Evolutionary conservation across 1,139 yeast species (phyloP), one percentile per base, ranked within the genome.

Genomic region (Groenewaldozyma sp.): DNA sequence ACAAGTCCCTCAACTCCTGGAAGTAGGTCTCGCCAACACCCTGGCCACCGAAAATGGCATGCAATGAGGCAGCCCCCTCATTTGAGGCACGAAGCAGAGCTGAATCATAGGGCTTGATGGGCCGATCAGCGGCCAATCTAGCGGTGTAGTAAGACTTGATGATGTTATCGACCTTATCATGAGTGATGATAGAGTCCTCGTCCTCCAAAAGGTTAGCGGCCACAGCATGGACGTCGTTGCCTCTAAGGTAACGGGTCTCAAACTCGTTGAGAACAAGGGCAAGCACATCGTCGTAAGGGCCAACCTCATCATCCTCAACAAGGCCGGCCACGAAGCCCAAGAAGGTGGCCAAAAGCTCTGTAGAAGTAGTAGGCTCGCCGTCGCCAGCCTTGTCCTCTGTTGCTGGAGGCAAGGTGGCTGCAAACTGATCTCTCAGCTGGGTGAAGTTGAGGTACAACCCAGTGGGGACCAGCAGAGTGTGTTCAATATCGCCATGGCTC

Each of bases 21-120:
- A 91, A 91, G 70, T 87, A 91, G 60, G 91, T 97, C 59, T 93
- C 97, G 38, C 94, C 80, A 67, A 86, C 88, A 67, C 99, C 99
- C 70, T 91, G 99, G 56, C 99, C 99, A 62, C 99, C 98, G 56
- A 91, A 91, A 49, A 91, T 78, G 47, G 96, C 95, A 46, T 74
- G 77, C 44, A 87, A 64, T 46, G 71, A 67, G 40, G 93, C 87
- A 28, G 68, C 65, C 37, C 69, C 65, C 45, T 66, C 65, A 21
- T 73, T 62, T 41, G 76, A 83, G 24, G 91, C 74, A 53, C 78
- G 70, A 54, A 77, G 66, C 39, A 79, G 64, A 14, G 88, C 81
- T 31, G 82, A 73, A 50, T 73, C 78, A 59, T 80, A 78, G 43
- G 67, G 65, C 55, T 64, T 65, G 51, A 73, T 64, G 31, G 77